Base-by-base conservation (phyloP, 352 stramenopile species). In the Globisporangium barbulae region DNA sequence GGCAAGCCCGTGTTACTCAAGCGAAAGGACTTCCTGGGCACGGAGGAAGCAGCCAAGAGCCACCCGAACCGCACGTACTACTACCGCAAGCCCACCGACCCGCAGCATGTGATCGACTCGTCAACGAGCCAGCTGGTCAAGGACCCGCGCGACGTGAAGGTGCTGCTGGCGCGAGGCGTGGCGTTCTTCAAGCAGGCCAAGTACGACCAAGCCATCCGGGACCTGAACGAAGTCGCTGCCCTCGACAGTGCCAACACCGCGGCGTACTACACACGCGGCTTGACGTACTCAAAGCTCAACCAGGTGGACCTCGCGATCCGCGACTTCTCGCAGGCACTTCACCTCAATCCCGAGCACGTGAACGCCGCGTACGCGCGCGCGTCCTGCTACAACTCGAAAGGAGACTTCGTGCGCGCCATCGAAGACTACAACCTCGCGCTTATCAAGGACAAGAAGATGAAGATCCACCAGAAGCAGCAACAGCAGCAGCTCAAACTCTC, bases 381-480 rank as follows among this genome's bases (percentile, higher is more conserved):
- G 2, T 92, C 90, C 22, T 96, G 82, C 58, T 93, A 89, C 71
- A 97, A 97, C 65, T 85, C 74, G 19, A 81, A 94, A 59, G 89
- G 86, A 3, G 80, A 94, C 70, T 94, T 96, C 61, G 74, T 87
- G 22, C 75, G 75, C 25, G 90, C 90, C 2, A 96, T 97, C 53
- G 89, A 97, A 54, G 89, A 97, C 63, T 97, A 97, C 73, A 96
- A 93, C 53, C 83, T 93, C 35, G 88, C 89, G 1, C 68, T 97
- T 33, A 67, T 84, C 31, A 93, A 96, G 60, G 89, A 97, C 65
- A 84, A 92, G 59, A 68, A 68, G 19, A 65, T 59, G 19, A 69
- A 70, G 54, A 63, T 61, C 28, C 44, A 72, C 41, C 63, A 75
- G 25, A 66, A 70, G 12, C 61, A 73, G 59, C 54, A 70, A 15